Evolutionary conservation across 176 grass and related monocot genomes (phyloP).

Genomic region (Triticum turgidum): DNA sequence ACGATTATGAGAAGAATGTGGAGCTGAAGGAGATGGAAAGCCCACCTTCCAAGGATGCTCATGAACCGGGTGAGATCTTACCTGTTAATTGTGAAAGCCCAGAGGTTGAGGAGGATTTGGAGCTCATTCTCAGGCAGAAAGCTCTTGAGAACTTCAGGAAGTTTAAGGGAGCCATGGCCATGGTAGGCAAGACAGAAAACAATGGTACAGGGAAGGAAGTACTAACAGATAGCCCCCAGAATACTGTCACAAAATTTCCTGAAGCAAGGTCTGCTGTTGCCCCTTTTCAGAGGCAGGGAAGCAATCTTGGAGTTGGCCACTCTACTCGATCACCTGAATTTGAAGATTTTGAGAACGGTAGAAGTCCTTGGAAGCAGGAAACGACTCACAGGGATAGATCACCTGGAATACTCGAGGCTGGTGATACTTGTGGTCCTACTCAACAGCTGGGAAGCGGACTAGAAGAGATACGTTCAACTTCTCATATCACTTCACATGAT

Average conservation of each 20-base stretch:
- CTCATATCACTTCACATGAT: conserved; percentile 25
- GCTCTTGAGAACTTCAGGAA: conserved; percentile 90
- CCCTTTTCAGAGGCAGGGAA: conserved; percentile 36
- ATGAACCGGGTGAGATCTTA: conserved; percentile 16
- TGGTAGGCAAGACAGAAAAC: conserved; percentile 30
- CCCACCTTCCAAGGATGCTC: conserved; percentile 7
- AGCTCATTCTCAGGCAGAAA: conserved; percentile 79
- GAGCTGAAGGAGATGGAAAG: background rate
- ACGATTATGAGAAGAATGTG: conserved; percentile 27
- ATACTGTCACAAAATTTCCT: conserved; percentile 9
- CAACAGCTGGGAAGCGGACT: conserved; percentile 3
- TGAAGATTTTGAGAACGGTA: background rate
- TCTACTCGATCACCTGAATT: conserved; percentile 29
- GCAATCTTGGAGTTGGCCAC: conserved; percentile 8
- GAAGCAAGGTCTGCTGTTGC: conserved; percentile 5
- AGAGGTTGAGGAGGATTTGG: conserved; percentile 58
- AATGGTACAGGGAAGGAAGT: conserved; percentile 25
- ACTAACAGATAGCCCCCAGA: conserved; percentile 2
- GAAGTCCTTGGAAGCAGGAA: conserved; percentile 10
- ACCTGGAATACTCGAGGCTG: conserved; percentile 1
- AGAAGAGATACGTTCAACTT: background rate
- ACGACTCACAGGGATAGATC: conserved; percentile 21
- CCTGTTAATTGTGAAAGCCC: conserved; percentile 32
- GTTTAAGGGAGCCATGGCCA: conserved; percentile 38
- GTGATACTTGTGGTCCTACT: background rate